A percentile compares a stretch with the other conserved stretches of the same genome.
Conservation (phyloP, 441 rosid genomes). For the Corymbia citriodora region DNA sequence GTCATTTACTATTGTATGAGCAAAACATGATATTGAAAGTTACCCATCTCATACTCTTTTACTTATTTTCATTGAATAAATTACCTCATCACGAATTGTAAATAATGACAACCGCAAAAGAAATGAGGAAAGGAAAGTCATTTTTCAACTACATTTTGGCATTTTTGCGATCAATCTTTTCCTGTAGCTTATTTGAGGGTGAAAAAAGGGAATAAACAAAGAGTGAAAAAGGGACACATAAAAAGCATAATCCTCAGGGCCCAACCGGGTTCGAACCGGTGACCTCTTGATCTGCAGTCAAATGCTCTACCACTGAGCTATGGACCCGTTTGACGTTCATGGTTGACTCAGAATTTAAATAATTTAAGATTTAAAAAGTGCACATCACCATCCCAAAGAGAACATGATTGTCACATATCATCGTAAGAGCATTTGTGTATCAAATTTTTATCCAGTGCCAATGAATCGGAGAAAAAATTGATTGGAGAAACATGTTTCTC, state of each 20-base stretch:
- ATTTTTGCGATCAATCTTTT: background rate
- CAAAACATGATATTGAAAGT: background rate
- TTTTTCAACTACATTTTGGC: background rate
- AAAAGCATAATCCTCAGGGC: background rate
- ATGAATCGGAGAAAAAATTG: background rate
- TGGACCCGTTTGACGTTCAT: background rate
- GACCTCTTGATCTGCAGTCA: conserved; percentile 20
- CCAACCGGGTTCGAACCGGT: background rate
- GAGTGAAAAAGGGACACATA: background rate
- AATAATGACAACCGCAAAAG: background rate
- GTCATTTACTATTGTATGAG: background rate
- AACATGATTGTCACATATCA: background rate
- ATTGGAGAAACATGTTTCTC: background rate
- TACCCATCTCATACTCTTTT: background rate
- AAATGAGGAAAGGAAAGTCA: background rate
- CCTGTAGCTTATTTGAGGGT: background rate
- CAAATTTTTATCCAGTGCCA: background rate
- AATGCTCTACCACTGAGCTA: conserved; percentile 16
- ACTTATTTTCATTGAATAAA: background rate
- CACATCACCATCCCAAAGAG: background rate
- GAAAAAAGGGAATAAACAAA: background rate
- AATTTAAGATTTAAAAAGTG: background rate
- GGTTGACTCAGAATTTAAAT: accelerated
- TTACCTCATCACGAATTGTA: background rate
- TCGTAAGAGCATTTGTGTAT: background rate